These are phyloP conservation scores for Botryotinia calthae DNA, from an alignment of 2,329 filamentous ascomycete species.

Conservation along the genomic window DNA sequence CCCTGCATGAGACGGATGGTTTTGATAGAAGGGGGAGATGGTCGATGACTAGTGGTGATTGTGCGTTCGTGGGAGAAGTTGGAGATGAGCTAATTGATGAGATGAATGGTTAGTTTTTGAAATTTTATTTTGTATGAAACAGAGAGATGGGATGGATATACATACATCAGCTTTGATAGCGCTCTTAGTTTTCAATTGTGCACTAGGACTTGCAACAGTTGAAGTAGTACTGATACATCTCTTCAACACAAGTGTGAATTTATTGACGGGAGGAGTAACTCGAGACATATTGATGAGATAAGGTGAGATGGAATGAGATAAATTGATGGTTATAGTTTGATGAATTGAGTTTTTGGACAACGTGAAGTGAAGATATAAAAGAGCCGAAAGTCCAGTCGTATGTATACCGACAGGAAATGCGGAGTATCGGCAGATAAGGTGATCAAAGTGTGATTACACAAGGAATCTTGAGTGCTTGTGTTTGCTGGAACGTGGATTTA, in stretches of 20 bases:
- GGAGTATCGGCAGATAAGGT: background rate
- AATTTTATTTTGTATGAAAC: background rate
- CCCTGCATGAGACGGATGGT: slow-evolving; percentile 61
- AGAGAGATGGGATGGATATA: background rate
- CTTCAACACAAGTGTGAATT: slow-evolving; percentile 30
- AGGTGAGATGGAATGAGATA: background rate
- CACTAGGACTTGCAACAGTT: slow-evolving; percentile 29
- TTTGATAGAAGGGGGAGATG: slow-evolving; percentile 42
- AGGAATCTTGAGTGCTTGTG: background rate
- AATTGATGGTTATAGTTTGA: background rate
- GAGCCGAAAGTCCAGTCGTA: background rate
- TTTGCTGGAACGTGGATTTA: background rate
- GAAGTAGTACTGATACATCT: slow-evolving; percentile 32
- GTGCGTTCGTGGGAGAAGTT: slow-evolving; percentile 33
- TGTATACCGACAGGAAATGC: background rate
- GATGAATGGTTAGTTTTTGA: slow-evolving; percentile 15
- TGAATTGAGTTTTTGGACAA: background rate
- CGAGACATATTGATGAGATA: slow-evolving; percentile 33
- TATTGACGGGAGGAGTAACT: slow-evolving; percentile 37
- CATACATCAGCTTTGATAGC: slow-evolving; percentile 34
- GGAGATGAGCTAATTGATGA: slow-evolving; percentile 30
- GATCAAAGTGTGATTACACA: background rate
- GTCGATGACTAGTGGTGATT: slow-evolving; percentile 34
- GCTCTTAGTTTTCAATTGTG: slow-evolving; percentile 29
- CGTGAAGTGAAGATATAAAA: background rate